Evolutionary conservation across 306 rosid species (phyloP).

Genomic region (Cucurbita pepo): DNA sequence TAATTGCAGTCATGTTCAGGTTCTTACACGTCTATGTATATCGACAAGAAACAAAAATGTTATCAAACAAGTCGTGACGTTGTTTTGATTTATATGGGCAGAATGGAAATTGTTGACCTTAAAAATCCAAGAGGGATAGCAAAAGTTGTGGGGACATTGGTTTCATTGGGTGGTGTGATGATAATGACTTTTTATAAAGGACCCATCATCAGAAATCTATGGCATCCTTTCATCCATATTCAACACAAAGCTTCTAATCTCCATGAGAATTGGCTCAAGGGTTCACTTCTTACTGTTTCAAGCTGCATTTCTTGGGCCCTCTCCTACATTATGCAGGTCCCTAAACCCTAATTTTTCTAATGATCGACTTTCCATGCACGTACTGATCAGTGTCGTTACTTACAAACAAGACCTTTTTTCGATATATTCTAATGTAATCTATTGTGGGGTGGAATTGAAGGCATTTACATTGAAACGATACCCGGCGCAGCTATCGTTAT

Average conservation of each 20-base stretch:
- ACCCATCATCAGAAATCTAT: conserved; percentile 27
- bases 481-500: conserved; percentile 62
- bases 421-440: neutral
- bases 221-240: conserved; percentile 39
- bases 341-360: neutral
- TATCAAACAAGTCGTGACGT: neutral
- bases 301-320: conserved; percentile 70
- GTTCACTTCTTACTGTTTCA: conserved; percentile 51
- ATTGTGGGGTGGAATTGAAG: conserved; percentile 2
- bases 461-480: conserved; percentile 68
- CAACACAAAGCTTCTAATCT: conserved; percentile 18
- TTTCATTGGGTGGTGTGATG: conserved; percentile 63
- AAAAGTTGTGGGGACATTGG: conserved; percentile 47
- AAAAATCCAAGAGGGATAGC: conserved; percentile 36
- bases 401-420: neutral
- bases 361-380: no score
- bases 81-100: neutral
- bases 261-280: conserved; percentile 53
- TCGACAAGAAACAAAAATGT: neutral
- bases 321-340: conserved; percentile 82
- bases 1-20: conserved; percentile 61
- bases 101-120: conserved; percentile 44
- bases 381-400: no score
- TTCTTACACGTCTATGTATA: neutral
- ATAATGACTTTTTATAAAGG: conserved; percentile 78